Conservation (phyloP, 2,329 filamentous ascomycete species). For the Akanthomyces muscarius region DNA sequence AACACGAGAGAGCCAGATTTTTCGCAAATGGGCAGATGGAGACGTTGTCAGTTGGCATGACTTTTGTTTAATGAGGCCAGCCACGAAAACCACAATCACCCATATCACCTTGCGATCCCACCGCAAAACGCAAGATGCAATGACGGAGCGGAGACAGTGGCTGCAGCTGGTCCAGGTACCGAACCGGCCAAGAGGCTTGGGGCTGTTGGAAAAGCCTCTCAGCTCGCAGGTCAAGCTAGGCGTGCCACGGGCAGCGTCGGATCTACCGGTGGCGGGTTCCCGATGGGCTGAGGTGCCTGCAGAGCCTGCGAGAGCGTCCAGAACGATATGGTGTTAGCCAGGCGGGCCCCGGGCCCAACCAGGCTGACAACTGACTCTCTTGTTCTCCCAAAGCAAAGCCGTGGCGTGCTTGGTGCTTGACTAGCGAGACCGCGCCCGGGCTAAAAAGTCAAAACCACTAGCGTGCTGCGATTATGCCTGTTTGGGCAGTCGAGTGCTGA, state of each 20-base stretch:
- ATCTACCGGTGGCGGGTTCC: constrained; percentile 5
- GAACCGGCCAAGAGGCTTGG: neutral
- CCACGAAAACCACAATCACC: neutral
- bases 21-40: neutral
- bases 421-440: neutral
- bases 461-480: constrained; percentile 5
- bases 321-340: neutral
- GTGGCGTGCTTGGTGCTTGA: neutral
- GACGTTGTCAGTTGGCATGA: neutral
- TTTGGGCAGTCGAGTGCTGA: neutral
- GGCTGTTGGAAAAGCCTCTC: neutral
- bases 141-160: neutral
- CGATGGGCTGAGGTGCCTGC: constrained; percentile 1
- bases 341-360: neutral
- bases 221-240: neutral
- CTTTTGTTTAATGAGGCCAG: constrained; percentile 5
- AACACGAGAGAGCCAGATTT: constrained; percentile 1
- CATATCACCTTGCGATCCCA: neutral
- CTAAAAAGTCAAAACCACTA: neutral
- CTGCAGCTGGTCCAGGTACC: constrained; percentile 1
- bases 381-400: neutral
- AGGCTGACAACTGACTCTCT: neutral
- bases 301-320: neutral
- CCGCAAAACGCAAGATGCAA: constrained; percentile 8
- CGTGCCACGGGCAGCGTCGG: neutral